phyloP scores from a whole-genome alignment of 192 early-diverging fungal species.

The Backusella luteola region DNA sequence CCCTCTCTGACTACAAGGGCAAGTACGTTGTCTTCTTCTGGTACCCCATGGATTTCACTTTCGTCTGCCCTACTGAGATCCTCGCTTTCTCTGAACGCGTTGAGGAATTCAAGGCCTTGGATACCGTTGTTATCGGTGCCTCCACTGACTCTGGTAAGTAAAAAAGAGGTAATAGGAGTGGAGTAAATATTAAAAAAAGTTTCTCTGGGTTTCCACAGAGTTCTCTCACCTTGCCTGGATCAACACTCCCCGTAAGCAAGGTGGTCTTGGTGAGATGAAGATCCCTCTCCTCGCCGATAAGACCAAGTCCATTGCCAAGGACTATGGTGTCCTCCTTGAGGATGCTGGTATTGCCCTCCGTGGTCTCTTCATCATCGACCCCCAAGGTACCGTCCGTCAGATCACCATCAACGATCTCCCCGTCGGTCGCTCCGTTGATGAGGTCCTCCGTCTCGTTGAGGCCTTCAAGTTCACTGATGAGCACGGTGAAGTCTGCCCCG shows the following conservation, averaged over 20 bases:
- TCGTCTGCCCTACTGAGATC: conserved; percentile 94
- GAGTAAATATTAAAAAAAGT: neutral
- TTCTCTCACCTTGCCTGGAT: conserved; percentile 90
- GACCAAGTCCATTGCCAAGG: conserved; percentile 84
- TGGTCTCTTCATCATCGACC: conserved; percentile 91
- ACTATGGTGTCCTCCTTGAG: conserved; percentile 87
- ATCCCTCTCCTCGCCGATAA: conserved; percentile 70
- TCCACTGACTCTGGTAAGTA: conserved; percentile 56
- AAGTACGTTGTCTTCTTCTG: conserved; percentile 40
- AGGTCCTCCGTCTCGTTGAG: conserved; percentile 85
- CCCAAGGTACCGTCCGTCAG: conserved; percentile 78
- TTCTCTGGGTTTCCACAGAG: conserved; percentile 40
- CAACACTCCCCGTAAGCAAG: conserved; percentile 79
- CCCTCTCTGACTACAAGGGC: conserved; percentile 50
- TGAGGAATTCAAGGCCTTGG: conserved; percentile 77
- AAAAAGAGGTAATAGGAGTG: neutral
- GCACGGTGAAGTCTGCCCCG: conserved; percentile 79
- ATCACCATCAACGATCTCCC: conserved; percentile 90
- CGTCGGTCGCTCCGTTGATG: conserved; percentile 84
- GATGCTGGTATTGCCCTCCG: conserved; percentile 78
- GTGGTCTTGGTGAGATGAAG: conserved; percentile 89
- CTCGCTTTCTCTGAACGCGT: conserved; percentile 85
- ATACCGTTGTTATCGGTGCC: conserved; percentile 72
- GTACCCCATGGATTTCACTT: conserved; percentile 92
- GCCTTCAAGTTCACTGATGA: conserved; percentile 92